Percentiles rank a stretch among this genome's conserved stretches.
phyloP scores from a whole-genome alignment of 208 protist genomes.

The Trypanosoma rangeli region DNA sequence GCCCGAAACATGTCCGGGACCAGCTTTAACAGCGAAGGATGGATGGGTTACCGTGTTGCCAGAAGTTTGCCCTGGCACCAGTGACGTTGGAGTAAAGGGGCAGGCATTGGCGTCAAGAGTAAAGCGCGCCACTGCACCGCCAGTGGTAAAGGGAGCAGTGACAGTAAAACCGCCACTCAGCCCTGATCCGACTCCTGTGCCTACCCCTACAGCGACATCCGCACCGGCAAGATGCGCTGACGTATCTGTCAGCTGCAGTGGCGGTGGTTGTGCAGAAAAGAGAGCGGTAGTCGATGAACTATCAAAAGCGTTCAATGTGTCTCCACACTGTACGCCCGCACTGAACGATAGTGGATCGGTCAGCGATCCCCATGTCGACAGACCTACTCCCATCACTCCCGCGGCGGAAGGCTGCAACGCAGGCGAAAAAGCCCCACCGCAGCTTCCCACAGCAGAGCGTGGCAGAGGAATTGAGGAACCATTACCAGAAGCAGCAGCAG shows the following conservation, averaged over 20 bases:
- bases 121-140: constrained; percentile 8
- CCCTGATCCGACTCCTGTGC: not conserved
- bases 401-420: constrained; percentile 2
- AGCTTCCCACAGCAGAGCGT: constrained; percentile 16
- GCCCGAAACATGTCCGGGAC: constrained; percentile 10
- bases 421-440: constrained; percentile 12
- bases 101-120: constrained; percentile 55
- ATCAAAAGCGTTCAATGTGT: not conserved
- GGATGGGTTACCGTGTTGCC: constrained; percentile 9
- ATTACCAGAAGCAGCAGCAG: not conserved
- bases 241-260: constrained; percentile 5
- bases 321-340: not conserved
- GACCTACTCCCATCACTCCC: not conserved
- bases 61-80: constrained; percentile 17
- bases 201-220: not conserved
- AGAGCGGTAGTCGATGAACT: not conserved
- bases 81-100: constrained; percentile 48
- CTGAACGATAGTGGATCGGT: constrained; percentile 5
- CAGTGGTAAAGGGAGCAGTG: constrained; percentile 15
- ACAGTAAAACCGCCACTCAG: constrained; percentile 24
- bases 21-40: constrained; percentile 15
- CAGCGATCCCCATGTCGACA: constrained; percentile 15
- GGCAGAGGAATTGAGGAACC: constrained; percentile 17
- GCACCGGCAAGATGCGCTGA: constrained; percentile 15
- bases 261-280: constrained; percentile 8